Percentiles rank a stretch among this genome's conserved stretches.
phyloP scores from a whole-genome alignment of 2,329 filamentous ascomycete genomes.

The Penicillium sp. region DNA sequence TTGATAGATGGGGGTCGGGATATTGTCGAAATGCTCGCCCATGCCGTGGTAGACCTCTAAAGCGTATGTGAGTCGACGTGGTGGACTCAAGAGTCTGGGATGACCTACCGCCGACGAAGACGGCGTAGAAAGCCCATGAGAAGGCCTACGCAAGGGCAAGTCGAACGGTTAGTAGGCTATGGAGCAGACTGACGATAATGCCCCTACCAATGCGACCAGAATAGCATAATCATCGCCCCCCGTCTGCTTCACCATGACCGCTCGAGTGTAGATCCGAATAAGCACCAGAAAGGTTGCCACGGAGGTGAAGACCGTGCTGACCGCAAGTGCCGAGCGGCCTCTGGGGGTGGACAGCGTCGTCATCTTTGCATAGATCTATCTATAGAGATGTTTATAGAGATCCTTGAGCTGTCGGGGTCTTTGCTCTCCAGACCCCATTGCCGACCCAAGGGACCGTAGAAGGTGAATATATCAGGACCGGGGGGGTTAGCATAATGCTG shows the following conservation, averaged over 20 bases:
- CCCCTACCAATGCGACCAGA: slow-evolving; percentile 33
- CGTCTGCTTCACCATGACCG: slow-evolving; percentile 34
- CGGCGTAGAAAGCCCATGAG: slow-evolving; percentile 31
- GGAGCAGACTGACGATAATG: not conserved
- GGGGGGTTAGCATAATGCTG: too few relatives aligned
- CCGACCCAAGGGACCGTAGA: too few relatives aligned
- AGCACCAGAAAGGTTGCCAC: slow-evolving; percentile 36
- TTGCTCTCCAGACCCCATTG: too few relatives aligned
- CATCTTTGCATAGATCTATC: slow-evolving; percentile 28
- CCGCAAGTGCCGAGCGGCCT: slow-evolving; percentile 27
- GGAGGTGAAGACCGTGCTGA: slow-evolving; percentile 31
- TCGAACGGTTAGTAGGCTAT: not conserved
- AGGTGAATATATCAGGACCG: too few relatives aligned
- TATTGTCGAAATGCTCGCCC: slow-evolving; percentile 24
- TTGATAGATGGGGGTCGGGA: slow-evolving; percentile 19
- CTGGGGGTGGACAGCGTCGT: slow-evolving; percentile 26
- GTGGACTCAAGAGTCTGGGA: not conserved
- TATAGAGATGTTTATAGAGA: too few relatives aligned
- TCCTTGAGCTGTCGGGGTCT: too few relatives aligned
- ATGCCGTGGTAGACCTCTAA: slow-evolving; percentile 31
- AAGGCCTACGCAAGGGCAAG: slow-evolving; percentile 17
- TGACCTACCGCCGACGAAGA: slow-evolving; percentile 31
- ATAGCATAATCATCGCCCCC: slow-evolving; percentile 40
- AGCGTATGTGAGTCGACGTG: slow-evolving; percentile 2
- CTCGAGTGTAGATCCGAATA: slow-evolving; percentile 42